A percentile compares a stretch with the other conserved stretches of the same genome.
phyloP scores from a whole-genome alignment of 2,329 filamentous ascomycete genomes.

The Ophioceras dolichostomum region DNA sequence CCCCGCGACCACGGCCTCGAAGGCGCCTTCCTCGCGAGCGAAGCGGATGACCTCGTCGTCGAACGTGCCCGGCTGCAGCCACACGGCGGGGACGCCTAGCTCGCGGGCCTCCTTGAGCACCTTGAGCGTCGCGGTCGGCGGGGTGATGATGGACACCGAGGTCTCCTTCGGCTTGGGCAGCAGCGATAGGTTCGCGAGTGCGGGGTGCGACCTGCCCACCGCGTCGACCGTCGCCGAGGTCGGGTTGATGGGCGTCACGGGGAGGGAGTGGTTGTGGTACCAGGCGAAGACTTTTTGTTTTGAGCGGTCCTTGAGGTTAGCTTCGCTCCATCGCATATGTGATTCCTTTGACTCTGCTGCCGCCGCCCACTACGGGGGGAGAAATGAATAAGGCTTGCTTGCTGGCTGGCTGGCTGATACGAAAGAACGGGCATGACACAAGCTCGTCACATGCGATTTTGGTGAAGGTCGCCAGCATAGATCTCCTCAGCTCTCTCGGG shows the following conservation, averaged over 20 bases:
- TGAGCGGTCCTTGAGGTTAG: too few relatives aligned
- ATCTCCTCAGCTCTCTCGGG: too few relatives aligned
- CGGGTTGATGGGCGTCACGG: constrained; percentile 78
- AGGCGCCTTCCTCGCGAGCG: constrained; percentile 48
- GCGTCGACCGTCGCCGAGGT: constrained; percentile 52
- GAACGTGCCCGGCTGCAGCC: constrained; percentile 85
- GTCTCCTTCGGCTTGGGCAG: constrained; percentile 56
- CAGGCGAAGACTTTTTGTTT: constrained; percentile 77
- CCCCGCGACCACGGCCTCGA: constrained; percentile 57
- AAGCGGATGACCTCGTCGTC: constrained; percentile 62
- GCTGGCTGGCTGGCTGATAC: neutral
- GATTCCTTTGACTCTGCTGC: neutral
- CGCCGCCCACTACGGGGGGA: too few relatives aligned
- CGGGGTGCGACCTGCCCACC: constrained; percentile 40
- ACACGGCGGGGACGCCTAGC: constrained; percentile 62
- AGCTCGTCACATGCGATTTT: too few relatives aligned
- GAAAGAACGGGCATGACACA: neutral
- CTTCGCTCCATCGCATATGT: neutral
- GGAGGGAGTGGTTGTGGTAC: constrained; percentile 68
- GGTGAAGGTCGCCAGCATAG: too few relatives aligned
- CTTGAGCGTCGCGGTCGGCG: constrained; percentile 61
- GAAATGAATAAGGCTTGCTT: too few relatives aligned
- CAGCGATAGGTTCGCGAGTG: constrained; percentile 51
- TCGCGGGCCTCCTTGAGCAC: constrained; percentile 67
- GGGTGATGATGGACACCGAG: constrained; percentile 77